phyloP scores from a whole-genome alignment of 768 basidiomycete species.

The Rhodotorula paludigena region DNA sequence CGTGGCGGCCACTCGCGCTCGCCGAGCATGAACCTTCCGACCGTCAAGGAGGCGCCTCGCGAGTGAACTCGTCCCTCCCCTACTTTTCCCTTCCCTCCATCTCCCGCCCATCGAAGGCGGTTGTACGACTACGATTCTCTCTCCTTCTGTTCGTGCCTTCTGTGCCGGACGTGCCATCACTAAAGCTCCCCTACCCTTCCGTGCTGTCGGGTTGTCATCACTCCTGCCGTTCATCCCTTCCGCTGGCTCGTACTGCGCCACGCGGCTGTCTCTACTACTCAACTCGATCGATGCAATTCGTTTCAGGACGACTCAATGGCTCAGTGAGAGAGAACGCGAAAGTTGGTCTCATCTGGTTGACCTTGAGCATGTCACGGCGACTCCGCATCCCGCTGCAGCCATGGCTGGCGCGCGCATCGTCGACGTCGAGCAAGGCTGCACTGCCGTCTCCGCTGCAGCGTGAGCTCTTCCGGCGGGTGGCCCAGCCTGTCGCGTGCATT shows the following conservation, averaged over 20 bases:
- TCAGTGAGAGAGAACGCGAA: not conserved
- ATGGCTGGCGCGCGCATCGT: constrained; percentile 12
- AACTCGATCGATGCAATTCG: no score
- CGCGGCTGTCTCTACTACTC: no score
- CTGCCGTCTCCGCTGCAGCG: constrained; percentile 37
- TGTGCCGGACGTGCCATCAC: not conserved
- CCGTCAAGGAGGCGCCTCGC: constrained; percentile 5
- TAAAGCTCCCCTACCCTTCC: not conserved
- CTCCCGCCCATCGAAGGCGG: not conserved
- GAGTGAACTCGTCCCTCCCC: not conserved
- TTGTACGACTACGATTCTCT: not conserved
- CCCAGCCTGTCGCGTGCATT: constrained; percentile 80
- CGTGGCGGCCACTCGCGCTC: constrained; percentile 11
- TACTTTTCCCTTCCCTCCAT: not conserved
- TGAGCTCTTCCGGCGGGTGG: constrained; percentile 50
- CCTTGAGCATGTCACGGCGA: constrained; percentile 5
- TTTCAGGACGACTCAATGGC: no score
- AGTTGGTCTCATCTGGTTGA: not conserved
- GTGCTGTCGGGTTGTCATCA: not conserved
- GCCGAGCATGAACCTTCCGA: not conserved
- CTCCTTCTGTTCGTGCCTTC: not conserved
- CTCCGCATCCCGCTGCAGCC: constrained; percentile 9
- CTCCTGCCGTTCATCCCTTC: not conserved
- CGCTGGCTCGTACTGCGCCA: no score
- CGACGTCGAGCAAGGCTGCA: not conserved